Percentiles rank a stretch among this genome's conserved stretches.
Conservation (phyloP, 805 yeast genomes). For the Cyberlindnera misumaiensis region DNA sequence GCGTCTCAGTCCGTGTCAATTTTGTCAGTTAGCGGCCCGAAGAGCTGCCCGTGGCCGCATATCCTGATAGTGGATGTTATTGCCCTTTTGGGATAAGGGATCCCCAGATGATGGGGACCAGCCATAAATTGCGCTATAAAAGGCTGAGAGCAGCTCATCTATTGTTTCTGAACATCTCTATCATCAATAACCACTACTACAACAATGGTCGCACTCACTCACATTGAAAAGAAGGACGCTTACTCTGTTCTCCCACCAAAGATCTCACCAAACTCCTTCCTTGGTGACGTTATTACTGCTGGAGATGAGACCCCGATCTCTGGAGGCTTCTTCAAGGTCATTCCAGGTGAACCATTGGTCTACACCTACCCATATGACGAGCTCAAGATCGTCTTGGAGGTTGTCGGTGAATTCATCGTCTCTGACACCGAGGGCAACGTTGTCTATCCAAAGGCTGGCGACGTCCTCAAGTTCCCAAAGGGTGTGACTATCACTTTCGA, state of each 20-base stretch:
- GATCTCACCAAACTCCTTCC: conserved; percentile 58
- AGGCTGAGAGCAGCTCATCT: no score
- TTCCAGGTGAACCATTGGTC: conserved; percentile 59
- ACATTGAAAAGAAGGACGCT: conserved; percentile 47
- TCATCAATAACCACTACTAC: conserved; percentile 8
- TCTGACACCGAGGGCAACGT: conserved; percentile 58
- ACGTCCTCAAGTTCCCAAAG: conserved; percentile 58
- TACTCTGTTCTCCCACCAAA: conserved; percentile 52
- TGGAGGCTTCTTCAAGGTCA: conserved; percentile 65
- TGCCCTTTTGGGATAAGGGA: no score
- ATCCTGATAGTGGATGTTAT: no score
- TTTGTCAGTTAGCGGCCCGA: no score
- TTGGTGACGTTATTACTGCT: conserved; percentile 57
- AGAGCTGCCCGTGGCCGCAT: no score
- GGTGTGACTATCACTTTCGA: conserved; percentile 64
- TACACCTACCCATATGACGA: conserved; percentile 60
- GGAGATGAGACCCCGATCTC: conserved; percentile 55
- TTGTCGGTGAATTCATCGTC: conserved; percentile 51
- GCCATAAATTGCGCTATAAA: no score
- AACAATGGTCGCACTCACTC: conserved; percentile 43
- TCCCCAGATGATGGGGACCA: no score
- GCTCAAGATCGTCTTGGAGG: conserved; percentile 63
- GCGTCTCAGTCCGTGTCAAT: no score
- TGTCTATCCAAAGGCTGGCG: conserved; percentile 55
- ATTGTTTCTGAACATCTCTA: background rate